These are phyloP conservation scores for Periconia macrospinosa DNA, from an alignment of 2,329 filamentous ascomycete species.

Conservation along the genomic window DNA sequence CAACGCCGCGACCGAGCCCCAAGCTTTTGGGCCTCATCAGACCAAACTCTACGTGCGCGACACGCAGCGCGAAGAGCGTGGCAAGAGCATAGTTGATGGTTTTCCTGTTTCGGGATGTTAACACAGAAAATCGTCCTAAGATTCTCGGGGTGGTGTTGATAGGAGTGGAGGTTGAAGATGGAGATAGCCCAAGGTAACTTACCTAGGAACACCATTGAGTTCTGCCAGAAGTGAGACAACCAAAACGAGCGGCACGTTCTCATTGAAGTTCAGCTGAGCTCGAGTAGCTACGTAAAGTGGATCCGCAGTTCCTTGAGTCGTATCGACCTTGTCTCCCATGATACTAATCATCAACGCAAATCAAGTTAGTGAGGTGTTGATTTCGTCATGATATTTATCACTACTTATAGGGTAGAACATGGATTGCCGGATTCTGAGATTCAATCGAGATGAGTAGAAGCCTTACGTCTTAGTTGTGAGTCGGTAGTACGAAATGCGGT, in stretches of 20 bases:
- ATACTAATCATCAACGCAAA: conserved; percentile 9
- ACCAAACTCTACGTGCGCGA: conserved; percentile 46
- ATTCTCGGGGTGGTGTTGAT: background rate
- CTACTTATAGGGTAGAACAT: background rate
- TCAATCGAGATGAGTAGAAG: no score
- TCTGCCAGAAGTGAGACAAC: conserved; percentile 45
- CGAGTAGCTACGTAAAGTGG: conserved; percentile 42
- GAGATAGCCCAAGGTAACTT: conserved; percentile 2
- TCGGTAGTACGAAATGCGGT: conserved; percentile 42
- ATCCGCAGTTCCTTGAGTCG: conserved; percentile 17
- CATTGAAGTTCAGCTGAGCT: conserved; percentile 47
- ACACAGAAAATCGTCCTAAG: no score
- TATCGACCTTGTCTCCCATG: conserved; percentile 28
- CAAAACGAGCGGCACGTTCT: conserved; percentile 48
- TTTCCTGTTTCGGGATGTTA: conserved; percentile 13
- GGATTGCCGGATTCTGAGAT: no score
- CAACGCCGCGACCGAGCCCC: conserved; percentile 27
- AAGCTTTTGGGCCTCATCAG: conserved; percentile 27
- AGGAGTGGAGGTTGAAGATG: background rate
- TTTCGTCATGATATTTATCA: background rate
- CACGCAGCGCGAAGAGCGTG: conserved; percentile 41
- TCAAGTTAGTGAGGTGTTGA: conserved; percentile 8
- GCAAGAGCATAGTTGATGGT: conserved; percentile 44
- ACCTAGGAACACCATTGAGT: conserved; percentile 48
- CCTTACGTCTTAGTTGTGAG: conserved; percentile 32